Conservation (phyloP, 2,329 filamentous ascomycete genomes). For the Ceratocystis papillata region DNA sequence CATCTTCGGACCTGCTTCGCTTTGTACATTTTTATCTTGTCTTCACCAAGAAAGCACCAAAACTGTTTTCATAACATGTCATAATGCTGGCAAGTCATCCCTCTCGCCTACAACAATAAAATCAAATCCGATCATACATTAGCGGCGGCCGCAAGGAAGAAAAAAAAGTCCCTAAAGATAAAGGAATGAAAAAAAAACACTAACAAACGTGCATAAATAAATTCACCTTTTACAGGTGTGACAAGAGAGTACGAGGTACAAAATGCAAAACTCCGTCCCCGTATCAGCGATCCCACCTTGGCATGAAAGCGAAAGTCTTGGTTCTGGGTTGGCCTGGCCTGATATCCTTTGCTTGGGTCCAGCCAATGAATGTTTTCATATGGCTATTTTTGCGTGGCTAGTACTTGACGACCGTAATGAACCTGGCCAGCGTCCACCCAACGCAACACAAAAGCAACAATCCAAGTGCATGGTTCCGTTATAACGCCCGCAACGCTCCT, state of each 20-base stretch:
- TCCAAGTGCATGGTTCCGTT: conserved; percentile 17
- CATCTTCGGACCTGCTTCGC: background rate
- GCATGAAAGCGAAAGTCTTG: background rate
- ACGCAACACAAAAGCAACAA: background rate
- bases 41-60: background rate
- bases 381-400: background rate
- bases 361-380: background rate
- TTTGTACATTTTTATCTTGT: background rate
- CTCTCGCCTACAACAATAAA: too few species aligned
- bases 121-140: too few species aligned
- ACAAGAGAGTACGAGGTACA: background rate
- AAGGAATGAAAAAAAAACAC: background rate
- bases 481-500: conserved; percentile 22
- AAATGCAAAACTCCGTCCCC: conserved; percentile 10
- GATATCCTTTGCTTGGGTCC: too few species aligned
- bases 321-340: background rate
- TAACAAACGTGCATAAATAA: background rate
- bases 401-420: background rate
- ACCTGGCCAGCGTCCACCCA: background rate
- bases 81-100: too few species aligned
- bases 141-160: background rate
- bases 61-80: too few species aligned
- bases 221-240: background rate
- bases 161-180: background rate
- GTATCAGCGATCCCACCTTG: conserved; percentile 1